These are phyloP conservation scores for Blastobotrys serpentis DNA, from an alignment of 1,139 yeast species.

Conservation along the genomic window DNA sequence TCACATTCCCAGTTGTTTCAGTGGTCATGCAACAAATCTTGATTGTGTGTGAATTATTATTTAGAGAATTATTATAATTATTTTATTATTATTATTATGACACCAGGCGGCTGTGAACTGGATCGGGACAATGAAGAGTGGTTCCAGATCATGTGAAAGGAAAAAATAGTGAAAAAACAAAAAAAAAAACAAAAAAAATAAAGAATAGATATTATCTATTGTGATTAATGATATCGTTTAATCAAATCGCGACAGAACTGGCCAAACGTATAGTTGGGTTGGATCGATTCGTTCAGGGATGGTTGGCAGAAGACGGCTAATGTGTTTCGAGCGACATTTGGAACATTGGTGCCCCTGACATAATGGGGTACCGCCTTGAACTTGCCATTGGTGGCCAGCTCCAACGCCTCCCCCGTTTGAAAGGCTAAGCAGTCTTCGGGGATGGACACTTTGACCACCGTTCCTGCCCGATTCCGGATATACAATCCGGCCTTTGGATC, in stretches of 20 bases:
- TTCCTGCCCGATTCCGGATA: conserved; percentile 50
- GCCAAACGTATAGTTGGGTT: conserved; percentile 51
- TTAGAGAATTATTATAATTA: too few relatives aligned
- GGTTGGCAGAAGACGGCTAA: conserved; percentile 69
- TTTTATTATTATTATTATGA: too few relatives aligned
- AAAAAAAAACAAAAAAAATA: too few relatives aligned
- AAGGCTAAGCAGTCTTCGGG: conserved; percentile 59
- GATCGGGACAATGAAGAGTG: background rate
- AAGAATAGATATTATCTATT: background rate
- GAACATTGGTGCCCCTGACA: conserved; percentile 46
- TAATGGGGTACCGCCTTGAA: conserved; percentile 64
- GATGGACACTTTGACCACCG: conserved; percentile 51
- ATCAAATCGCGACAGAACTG: conserved; percentile 42
- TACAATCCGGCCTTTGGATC: conserved; percentile 55
- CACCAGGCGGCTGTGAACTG: background rate
- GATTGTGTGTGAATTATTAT: background rate
- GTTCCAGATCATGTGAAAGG: background rate
- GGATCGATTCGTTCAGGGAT: conserved; percentile 50
- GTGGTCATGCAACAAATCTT: background rate
- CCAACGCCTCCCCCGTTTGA: conserved; percentile 63
- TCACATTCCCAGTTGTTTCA: background rate
- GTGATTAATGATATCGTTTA: conserved; percentile 25
- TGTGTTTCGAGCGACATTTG: conserved; percentile 52
- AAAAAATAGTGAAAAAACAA: too few relatives aligned
- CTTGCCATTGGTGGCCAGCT: conserved; percentile 49